phyloP scores from a whole-genome alignment of 2,329 filamentous ascomycete species.

The Talaromyces rugulosus region DNA sequence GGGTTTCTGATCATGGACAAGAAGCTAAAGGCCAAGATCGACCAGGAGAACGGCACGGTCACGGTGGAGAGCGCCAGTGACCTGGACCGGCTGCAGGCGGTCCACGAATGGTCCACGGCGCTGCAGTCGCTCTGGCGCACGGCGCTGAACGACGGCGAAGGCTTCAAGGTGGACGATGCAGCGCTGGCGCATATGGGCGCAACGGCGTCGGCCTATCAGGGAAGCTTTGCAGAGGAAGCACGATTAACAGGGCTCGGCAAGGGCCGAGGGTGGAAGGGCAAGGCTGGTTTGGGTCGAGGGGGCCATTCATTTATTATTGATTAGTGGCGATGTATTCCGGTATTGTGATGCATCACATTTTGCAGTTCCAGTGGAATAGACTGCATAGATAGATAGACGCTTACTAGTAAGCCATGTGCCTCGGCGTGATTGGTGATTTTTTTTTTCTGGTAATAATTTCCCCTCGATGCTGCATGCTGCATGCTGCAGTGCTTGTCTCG shows the following conservation, averaged over 20 bases:
- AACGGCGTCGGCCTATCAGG: constrained; percentile 23
- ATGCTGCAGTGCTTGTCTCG: background rate
- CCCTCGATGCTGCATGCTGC: no score
- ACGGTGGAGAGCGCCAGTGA: constrained; percentile 73
- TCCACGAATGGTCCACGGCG: constrained; percentile 68
- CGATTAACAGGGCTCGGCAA: constrained; percentile 18
- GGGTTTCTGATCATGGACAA: constrained; percentile 89
- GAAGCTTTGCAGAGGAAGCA: constrained; percentile 29
- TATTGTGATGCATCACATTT: background rate
- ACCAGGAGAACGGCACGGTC: constrained; percentile 80
- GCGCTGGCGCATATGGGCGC: constrained; percentile 28
- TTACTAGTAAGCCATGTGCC: background rate
- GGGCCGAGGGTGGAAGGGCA: constrained; percentile 10
- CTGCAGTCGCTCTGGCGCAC: constrained; percentile 66
- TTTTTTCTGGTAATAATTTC: background rate
- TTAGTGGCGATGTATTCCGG: no score
- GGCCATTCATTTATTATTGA: background rate
- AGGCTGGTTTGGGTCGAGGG: background rate
- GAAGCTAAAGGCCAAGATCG: constrained; percentile 80
- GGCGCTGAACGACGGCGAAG: constrained; percentile 74
- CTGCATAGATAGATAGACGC: no score
- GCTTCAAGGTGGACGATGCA: constrained; percentile 44
- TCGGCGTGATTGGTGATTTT: background rate
- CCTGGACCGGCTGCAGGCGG: constrained; percentile 62
- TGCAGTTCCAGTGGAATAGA: background rate